phyloP scores from a whole-genome alignment of 768 basidiomycete genomes.

The Lactarius evosmus region DNA sequence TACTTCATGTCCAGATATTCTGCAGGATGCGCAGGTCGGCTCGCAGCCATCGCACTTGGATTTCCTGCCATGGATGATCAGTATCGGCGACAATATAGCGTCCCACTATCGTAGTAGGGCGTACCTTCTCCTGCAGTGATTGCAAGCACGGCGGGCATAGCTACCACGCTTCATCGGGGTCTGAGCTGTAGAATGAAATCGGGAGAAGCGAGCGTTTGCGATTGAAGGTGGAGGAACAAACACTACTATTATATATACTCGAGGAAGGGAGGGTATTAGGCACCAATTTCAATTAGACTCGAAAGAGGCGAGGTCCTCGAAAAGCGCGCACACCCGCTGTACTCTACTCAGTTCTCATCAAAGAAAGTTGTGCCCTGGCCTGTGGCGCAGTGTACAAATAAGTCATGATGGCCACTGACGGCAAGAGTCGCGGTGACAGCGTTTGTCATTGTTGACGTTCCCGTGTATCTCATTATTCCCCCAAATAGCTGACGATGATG shows the following conservation, averaged over 20 bases:
- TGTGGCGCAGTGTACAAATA: background rate
- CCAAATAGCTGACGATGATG: background rate
- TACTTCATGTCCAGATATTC: constrained; percentile 30
- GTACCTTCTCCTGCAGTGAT: constrained; percentile 35
- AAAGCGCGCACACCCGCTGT: background rate
- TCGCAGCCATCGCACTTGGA: constrained; percentile 36
- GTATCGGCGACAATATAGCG: background rate
- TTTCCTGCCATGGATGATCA: constrained; percentile 30
- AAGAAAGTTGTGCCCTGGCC: constrained; percentile 4
- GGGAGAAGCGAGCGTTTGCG: background rate
- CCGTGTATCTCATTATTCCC: constrained; percentile 7
- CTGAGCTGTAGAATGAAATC: background rate
- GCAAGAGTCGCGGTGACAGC: constrained; percentile 4
- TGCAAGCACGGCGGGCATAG: constrained; percentile 37
- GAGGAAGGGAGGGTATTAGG: background rate
- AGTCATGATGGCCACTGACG: background rate
- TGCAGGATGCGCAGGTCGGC: constrained; percentile 35
- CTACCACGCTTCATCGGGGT: constrained; percentile 29
- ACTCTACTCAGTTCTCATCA: constrained; percentile 10
- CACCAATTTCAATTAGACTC: background rate
- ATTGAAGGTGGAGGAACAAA: background rate
- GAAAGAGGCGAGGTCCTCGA: background rate
- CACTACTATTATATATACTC: background rate
- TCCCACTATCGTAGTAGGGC: background rate
- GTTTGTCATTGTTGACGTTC: background rate